A percentile compares a stretch with the other conserved stretches of the same genome.
These are phyloP conservation scores for Quercus robur DNA, from an alignment of 306 rosid species.

Conservation along the genomic window DNA sequence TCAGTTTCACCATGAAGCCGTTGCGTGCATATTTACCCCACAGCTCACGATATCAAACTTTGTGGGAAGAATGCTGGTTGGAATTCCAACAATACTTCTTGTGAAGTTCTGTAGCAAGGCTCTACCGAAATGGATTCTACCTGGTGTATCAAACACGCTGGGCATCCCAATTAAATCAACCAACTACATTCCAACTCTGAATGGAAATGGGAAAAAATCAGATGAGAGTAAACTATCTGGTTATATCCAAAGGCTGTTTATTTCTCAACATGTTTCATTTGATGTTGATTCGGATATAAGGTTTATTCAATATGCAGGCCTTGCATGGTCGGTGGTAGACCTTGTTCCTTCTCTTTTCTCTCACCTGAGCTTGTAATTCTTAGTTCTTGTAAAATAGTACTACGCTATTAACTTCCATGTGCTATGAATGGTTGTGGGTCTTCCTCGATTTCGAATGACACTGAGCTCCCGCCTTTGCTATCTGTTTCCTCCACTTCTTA, in stretches of 20 bases:
- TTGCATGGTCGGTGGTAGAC: slow-evolving; percentile 94
- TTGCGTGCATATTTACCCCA: slow-evolving; percentile 61
- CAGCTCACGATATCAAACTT: slow-evolving; percentile 47
- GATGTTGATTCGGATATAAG: slow-evolving; percentile 88
- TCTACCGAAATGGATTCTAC: slow-evolving; percentile 87
- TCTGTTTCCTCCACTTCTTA: too few relatives aligned
- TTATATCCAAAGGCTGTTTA: slow-evolving; percentile 47
- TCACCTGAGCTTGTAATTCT: slow-evolving; percentile 47
- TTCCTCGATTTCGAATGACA: too few relatives aligned
- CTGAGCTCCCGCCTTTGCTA: too few relatives aligned
- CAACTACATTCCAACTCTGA: slow-evolving; percentile 61
- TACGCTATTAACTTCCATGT: neutral
- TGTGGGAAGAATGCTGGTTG: slow-evolving; percentile 71
- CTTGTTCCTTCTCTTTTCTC: slow-evolving; percentile 79
- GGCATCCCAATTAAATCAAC: slow-evolving; percentile 85
- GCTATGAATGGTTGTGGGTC: too few relatives aligned
- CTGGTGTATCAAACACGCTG: slow-evolving; percentile 65
- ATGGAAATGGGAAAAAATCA: slow-evolving; percentile 35
- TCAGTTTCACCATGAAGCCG: slow-evolving; percentile 81
- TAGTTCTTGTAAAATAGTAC: neutral
- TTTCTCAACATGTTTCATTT: slow-evolving; percentile 47
- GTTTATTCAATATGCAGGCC: slow-evolving; percentile 84
- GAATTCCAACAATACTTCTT: slow-evolving; percentile 77
- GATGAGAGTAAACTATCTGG: slow-evolving; percentile 47
- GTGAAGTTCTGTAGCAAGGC: slow-evolving; percentile 93